Conservation (phyloP, 805 yeast genomes). For the Nakazawaea siamensis region DNA sequence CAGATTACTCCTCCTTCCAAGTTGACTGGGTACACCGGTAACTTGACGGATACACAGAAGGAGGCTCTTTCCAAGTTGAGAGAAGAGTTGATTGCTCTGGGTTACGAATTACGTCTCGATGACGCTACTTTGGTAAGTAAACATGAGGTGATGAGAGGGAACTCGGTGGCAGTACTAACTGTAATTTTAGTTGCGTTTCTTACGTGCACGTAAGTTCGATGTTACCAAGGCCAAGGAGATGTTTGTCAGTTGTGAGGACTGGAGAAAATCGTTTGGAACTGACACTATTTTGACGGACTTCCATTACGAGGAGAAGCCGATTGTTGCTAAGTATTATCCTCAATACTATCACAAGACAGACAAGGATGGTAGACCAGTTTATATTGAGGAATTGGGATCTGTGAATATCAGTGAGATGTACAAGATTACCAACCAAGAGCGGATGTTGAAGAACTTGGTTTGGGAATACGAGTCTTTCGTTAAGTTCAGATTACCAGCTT, state of each 20-base stretch:
- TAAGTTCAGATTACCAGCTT: slow-evolving; percentile 82
- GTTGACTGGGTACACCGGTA: slow-evolving; percentile 77
- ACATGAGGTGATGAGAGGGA: background rate
- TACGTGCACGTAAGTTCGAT: slow-evolving; percentile 94
- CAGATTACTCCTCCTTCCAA: slow-evolving; percentile 54
- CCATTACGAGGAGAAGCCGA: slow-evolving; percentile 86
- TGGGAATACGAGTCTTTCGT: slow-evolving; percentile 97
- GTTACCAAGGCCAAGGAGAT: slow-evolving; percentile 68
- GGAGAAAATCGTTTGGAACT: slow-evolving; percentile 85
- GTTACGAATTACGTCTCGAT: slow-evolving; percentile 73
- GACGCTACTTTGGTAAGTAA: slow-evolving; percentile 62
- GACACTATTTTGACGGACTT: slow-evolving; percentile 83
- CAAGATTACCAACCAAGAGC: slow-evolving; percentile 88
- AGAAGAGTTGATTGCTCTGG: slow-evolving; percentile 47
- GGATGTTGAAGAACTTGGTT: slow-evolving; percentile 91
- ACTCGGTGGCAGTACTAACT: slow-evolving; percentile 1
- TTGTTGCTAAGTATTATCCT: slow-evolving; percentile 85
- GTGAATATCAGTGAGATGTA: slow-evolving; percentile 88
- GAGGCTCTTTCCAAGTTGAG: slow-evolving; percentile 50
- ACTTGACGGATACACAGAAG: slow-evolving; percentile 62
- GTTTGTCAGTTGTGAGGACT: slow-evolving; percentile 81
- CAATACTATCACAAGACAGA: slow-evolving; percentile 97
- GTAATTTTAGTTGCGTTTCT: slow-evolving; percentile 53
- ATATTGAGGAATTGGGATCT: slow-evolving; percentile 87
- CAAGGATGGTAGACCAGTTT: slow-evolving; percentile 93